Percentiles rank a stretch among this genome's conserved stretches.
phyloP scores from a whole-genome alignment of 441 rosid genomes.

The Populus tomentosa region DNA sequence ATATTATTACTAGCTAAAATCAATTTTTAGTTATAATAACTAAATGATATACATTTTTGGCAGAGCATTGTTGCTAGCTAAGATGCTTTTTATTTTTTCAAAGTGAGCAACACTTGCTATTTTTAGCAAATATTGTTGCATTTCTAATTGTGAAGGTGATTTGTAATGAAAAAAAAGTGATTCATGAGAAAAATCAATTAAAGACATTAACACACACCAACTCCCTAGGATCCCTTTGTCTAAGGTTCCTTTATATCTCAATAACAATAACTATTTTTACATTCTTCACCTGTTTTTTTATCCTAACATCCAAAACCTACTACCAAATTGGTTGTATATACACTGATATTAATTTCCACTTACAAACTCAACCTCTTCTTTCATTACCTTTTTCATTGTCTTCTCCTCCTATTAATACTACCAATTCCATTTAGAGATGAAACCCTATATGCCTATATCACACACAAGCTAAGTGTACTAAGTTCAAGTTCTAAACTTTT shows the following conservation, averaged over 20 bases:
- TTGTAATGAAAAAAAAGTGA: too few species aligned
- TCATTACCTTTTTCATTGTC: constrained; percentile 12
- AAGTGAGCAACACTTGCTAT: too few species aligned
- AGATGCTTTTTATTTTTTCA: too few species aligned
- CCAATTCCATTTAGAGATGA: constrained; percentile 35
- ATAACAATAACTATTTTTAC: background rate
- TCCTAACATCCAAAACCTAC: constrained; percentile 1
- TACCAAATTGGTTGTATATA: background rate
- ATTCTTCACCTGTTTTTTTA: background rate
- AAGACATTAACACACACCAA: background rate
- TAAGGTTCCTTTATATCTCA: constrained; percentile 13
- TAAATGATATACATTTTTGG: too few species aligned
- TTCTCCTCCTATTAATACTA: constrained; percentile 10
- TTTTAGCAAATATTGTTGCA: too few species aligned
- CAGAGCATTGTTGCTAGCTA: too few species aligned
- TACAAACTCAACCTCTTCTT: background rate
- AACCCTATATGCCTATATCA: constrained; percentile 75
- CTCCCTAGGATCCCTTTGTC: constrained; percentile 26
- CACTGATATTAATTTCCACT: background rate
- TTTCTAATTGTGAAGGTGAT: too few species aligned
- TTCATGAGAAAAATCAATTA: too few species aligned
- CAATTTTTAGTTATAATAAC: too few species aligned
- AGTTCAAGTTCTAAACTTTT: constrained; percentile 30
- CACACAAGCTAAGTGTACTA: constrained; percentile 79
- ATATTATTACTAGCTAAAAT: too few species aligned